phyloP scores from a whole-genome alignment of 2,329 filamentous ascomycete genomes.

The Mycosphaerelloides madeirae region DNA sequence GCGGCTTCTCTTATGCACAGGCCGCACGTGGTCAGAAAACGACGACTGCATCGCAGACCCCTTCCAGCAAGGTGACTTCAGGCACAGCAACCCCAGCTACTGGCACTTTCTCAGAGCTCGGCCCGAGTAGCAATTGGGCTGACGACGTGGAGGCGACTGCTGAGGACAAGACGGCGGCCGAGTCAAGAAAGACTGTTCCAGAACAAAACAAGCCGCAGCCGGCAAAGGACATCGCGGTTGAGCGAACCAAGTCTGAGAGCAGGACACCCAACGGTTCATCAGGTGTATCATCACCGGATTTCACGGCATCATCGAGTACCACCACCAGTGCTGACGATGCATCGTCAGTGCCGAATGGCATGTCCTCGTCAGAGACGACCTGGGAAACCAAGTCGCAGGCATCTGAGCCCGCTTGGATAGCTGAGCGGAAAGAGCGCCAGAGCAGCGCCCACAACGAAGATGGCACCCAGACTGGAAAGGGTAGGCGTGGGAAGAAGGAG shows the following conservation, averaged over 20 bases:
- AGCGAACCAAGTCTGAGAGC: conserved; percentile 28
- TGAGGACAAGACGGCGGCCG: conserved; percentile 33
- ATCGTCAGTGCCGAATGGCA: conserved; percentile 55
- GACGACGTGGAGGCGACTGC: conserved; percentile 45
- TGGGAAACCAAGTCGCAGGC: conserved; percentile 64
- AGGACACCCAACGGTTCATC: conserved; percentile 26
- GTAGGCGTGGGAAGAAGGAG: conserved; percentile 19
- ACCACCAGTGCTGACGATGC: conserved; percentile 58
- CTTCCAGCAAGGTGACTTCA: conserved; percentile 43
- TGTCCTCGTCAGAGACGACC: conserved; percentile 56
- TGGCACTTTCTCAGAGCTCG: conserved; percentile 33
- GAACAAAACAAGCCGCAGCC: conserved; percentile 26
- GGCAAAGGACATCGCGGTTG: conserved; percentile 26
- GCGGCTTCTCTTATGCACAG: conserved; percentile 83
- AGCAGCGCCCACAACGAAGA: conserved; percentile 18
- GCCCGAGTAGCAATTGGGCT: conserved; percentile 41
- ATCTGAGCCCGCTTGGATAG: conserved; percentile 61
- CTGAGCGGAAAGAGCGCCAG: conserved; percentile 36
- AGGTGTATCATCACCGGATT: conserved; percentile 49
- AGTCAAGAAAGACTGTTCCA: conserved; percentile 27
- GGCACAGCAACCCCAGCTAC: conserved; percentile 40
- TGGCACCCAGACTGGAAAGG: conserved; percentile 1
- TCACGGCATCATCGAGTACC: conserved; percentile 50
- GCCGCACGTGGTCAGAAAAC: conserved; percentile 75
- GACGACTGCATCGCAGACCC: conserved; percentile 41